Evolutionary conservation across 495 filamentous ascomycete genomes (phyloP), one percentile per base, ranked within the genome.

Genomic region (Ascodesmis nigricans): DNA sequence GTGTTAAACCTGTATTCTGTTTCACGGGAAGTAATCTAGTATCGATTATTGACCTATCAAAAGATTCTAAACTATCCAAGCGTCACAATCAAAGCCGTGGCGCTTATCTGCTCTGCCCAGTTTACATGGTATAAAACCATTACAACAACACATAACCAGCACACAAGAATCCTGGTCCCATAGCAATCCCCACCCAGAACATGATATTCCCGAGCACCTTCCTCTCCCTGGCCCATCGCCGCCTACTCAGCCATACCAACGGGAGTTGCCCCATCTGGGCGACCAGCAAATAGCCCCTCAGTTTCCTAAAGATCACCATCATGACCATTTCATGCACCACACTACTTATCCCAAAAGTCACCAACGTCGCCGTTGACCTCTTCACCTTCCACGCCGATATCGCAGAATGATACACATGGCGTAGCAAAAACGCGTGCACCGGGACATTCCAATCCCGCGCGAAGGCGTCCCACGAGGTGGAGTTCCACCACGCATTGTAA

Each of bases 221-320:
- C 43, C 59, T 58, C 22, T 64, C 60, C 25, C 64, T 68, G 48
- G 80, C 56, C 42, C 66, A 61, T 40, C 58, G 65, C 0, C 68
- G 72, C 44, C 69, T 54, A 40, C 69, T 75, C 32, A 79, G 37
- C 14, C 52, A 57, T 24, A 76, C 71, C 3, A 81, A 46, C 39
- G 75, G 73, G 27, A 78, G 39, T 53, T 78, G 73, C 39, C 54
- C 56, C 71, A 81, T 71, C 57, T 81, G 75, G 44, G 73, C 47
- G 17, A 66, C 28, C 5, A 80, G 59, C 41, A 82, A 49, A 44
- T 80, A 79, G 4, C 76, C 76, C 21, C 76, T 58, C 16, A 80
- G 62, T 42, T 77, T 76, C 55, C 71, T 71, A 46, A 81, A 81
- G 35, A 81, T 65, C 34, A 71, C 71, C 57, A 69, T 67, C 76